Conservation (phyloP, 2,329 filamentous ascomycete genomes). For the Diaporthe vexans region DNA sequence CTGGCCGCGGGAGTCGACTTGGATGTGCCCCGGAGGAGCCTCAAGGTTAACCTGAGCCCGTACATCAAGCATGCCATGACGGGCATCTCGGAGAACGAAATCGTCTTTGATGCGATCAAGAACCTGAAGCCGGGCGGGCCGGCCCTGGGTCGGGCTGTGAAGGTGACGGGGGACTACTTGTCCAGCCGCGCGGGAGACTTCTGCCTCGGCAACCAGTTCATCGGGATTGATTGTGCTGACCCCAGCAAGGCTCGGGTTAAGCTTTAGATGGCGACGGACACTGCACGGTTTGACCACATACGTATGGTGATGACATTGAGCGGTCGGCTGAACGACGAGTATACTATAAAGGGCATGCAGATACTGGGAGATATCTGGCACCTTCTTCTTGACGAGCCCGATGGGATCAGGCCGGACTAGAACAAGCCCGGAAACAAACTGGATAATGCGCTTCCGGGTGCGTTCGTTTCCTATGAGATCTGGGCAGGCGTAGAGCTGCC, state of each 20-base stretch:
- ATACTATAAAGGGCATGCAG: background rate
- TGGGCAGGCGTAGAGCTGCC: background rate
- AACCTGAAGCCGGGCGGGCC: background rate
- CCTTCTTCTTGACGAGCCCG: background rate
- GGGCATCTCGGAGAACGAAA: background rate
- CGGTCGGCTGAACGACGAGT: background rate
- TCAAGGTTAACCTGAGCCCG: slow-evolving; percentile 3
- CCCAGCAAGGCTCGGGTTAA: background rate
- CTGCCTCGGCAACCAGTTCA: slow-evolving; percentile 10
- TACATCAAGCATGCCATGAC: slow-evolving; percentile 2
- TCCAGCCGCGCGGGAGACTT: background rate
- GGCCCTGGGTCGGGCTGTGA: background rate
- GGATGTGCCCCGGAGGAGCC: background rate
- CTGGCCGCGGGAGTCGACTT: background rate
- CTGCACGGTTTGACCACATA: background rate
- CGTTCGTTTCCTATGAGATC: background rate
- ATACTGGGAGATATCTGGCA: background rate
- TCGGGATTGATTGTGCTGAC: background rate
- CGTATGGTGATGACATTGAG: background rate
- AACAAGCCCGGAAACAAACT: background rate
- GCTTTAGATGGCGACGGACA: background rate
- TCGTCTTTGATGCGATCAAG: background rate
- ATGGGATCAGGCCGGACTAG: background rate
- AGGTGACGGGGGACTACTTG: background rate
- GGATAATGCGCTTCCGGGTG: background rate